Evolutionary conservation across 169 alveolate species (phyloP), one percentile per base, ranked within the genome.

Genomic region (Cystoisospora suis): DNA sequence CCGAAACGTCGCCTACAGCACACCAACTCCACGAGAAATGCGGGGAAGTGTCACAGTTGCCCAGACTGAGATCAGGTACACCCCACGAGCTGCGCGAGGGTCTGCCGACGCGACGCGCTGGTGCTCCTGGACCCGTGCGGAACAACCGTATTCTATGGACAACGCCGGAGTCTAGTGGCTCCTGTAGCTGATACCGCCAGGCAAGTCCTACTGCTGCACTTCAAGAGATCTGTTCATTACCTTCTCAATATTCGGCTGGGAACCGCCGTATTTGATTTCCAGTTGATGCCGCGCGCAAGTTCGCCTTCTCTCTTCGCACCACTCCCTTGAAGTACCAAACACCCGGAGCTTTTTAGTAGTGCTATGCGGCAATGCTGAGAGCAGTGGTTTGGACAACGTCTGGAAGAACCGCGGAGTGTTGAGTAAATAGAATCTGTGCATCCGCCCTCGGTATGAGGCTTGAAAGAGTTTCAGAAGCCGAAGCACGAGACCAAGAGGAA

Each of bases 381-480:
- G 49, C 40, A 81, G 53, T 1, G 88, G 75, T 29, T 45, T 38
- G 15, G 88, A 40, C 7, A 81, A 23, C 40, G 56, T 32, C 56
- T 81, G 88, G 75, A 81, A 81, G 17, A 81, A 46, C n/a, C 88
- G 70, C 32, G 88, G 88, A 7, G 88, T 46, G 49, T 81, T 34
- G 27, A 81, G 75, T 15, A 81, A 29, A 32, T 81, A 53, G 34
- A 81, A 34, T 7, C 88, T 72, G 40, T 49, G 40, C 49, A 81
- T 23, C 42, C 88, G 75, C 36, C 88, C 88, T 12, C 88, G 44
- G 40, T 81, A 81, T 34, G 77, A 49, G 34, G 75, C 75, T 34
- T 81, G 88, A 3, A 81, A 42, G 3, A 81, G 75, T 1, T 17
- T 32, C 20, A 81, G 40, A 3, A 81, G 69, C 29, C 75, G 61